A percentile compares a stretch with the other conserved stretches of the same genome.
phyloP scores from a whole-genome alignment of 2,329 filamentous ascomycete genomes.

The Xylariaceae sp. region DNA sequence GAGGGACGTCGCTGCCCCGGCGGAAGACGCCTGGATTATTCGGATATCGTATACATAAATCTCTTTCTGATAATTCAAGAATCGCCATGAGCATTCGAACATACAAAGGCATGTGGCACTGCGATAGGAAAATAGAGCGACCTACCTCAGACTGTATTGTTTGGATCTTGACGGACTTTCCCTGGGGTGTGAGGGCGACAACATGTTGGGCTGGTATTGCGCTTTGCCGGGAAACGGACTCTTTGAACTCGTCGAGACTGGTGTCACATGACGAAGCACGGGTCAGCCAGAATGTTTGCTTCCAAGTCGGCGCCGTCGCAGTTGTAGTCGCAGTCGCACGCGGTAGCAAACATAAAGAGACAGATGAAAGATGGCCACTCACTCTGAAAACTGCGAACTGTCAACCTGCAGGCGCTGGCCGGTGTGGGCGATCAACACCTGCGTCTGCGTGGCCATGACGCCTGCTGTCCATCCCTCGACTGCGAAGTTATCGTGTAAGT shows the following conservation, averaged over 20 bases:
- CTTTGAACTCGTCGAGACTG: constrained; percentile 78
- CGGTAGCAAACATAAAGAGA: neutral
- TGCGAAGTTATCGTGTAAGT: constrained; percentile 12
- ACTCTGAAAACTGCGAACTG: constrained; percentile 69
- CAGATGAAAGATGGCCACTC: constrained; percentile 33
- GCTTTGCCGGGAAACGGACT: constrained; percentile 71
- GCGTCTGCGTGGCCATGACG: constrained; percentile 69
- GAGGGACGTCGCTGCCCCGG: constrained; percentile 40
- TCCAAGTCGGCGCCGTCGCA: neutral
- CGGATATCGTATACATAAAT: constrained; percentile 89
- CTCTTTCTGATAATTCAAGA: constrained; percentile 56
- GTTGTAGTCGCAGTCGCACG: neutral
- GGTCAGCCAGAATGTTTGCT: constrained; percentile 12
- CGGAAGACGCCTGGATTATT: constrained; percentile 55
- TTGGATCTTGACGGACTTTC: constrained; percentile 77
- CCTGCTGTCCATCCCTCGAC: constrained; percentile 31
- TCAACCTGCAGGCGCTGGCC: constrained; percentile 81
- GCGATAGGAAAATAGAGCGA: constrained; percentile 11
- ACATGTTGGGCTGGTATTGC: constrained; percentile 72
- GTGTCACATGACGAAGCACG: constrained; percentile 1
- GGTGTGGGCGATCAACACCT: constrained; percentile 88
- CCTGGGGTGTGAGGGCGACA: constrained; percentile 79
- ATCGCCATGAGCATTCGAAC: constrained; percentile 9
- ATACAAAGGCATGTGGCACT: neutral
- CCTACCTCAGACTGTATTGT: constrained; percentile 73